Evolutionary conservation across 2,329 filamentous ascomycete genomes (phyloP).

Genomic region (Monosporascus ibericus): DNA sequence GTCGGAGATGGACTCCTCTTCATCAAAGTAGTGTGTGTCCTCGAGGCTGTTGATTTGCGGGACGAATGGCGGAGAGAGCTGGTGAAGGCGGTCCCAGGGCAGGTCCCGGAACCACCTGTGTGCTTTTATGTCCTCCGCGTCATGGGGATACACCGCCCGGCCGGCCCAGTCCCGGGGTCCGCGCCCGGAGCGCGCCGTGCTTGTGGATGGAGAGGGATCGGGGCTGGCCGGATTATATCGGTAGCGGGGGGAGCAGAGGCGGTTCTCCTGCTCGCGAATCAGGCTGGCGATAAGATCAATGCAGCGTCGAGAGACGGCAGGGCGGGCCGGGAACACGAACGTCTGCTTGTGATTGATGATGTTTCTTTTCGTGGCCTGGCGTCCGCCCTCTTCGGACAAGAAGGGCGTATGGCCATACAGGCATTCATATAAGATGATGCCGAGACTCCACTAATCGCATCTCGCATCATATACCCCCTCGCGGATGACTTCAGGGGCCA

Average conservation of each 20-base stretch:
- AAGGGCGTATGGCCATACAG: constrained; percentile 91
- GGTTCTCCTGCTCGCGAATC: constrained; percentile 66
- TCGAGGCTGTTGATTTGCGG: constrained; percentile 63
- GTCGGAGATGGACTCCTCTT: constrained; percentile 67
- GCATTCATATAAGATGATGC: constrained; percentile 91
- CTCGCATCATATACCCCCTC: constrained; percentile 82
- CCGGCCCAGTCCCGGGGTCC: constrained; percentile 27
- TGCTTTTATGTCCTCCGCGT: constrained; percentile 81
- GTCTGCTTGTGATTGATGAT: constrained; percentile 69
- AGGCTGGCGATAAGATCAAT: constrained; percentile 70
- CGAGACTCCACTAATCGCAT: constrained; percentile 96
- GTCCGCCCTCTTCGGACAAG: constrained; percentile 63
- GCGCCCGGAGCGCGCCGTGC: constrained; percentile 17
- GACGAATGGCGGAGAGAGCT: constrained; percentile 68
- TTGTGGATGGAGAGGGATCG: constrained; percentile 16
- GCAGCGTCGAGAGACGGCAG: constrained; percentile 61
- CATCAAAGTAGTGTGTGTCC: constrained; percentile 87
- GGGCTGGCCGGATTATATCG: constrained; percentile 51
- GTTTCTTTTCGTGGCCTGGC: constrained; percentile 78
- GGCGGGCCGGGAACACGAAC: constrained; percentile 64
- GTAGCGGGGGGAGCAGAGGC: constrained; percentile 74
- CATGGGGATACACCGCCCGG: constrained; percentile 72
- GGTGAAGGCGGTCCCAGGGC: constrained; percentile 70
- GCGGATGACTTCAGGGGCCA: constrained; percentile 88
- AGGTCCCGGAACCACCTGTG: constrained; percentile 82